phyloP scores from a whole-genome alignment of 768 basidiomycete species.

The Hypholoma fasciculare region DNA sequence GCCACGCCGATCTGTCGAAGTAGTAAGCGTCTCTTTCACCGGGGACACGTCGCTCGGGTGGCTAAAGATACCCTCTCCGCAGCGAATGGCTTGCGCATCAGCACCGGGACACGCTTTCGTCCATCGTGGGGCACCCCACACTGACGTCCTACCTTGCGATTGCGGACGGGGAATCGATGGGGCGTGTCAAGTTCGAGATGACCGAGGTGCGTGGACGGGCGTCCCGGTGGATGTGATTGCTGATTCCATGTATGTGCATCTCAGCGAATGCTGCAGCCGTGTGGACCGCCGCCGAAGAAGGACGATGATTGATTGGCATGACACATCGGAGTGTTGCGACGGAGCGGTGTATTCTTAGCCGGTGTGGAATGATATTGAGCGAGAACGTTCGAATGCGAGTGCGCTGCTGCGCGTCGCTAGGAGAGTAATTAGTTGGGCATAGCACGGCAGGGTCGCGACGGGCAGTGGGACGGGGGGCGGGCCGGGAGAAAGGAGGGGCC shows the following conservation, averaged over 20 bases:
- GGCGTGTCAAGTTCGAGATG: slow-evolving; percentile 90
- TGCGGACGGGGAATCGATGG: slow-evolving; percentile 93
- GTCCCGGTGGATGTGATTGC: slow-evolving; percentile 2
- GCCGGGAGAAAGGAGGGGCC: slow-evolving; percentile 13
- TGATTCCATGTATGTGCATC: slow-evolving; percentile 1
- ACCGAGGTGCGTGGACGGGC: slow-evolving; percentile 65
- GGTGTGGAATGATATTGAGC: not conserved
- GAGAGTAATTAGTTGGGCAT: not conserved
- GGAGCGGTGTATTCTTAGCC: not conserved
- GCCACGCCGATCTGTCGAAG: slow-evolving; percentile 96
- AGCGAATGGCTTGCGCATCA: slow-evolving; percentile 99
- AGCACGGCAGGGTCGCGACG: too few relatives aligned
- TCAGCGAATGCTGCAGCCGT: slow-evolving; percentile 93
- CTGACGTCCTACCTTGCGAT: slow-evolving; percentile 86
- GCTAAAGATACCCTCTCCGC: slow-evolving; percentile 3
- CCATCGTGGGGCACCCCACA: slow-evolving; percentile 90
- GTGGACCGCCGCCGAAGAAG: slow-evolving; percentile 88
- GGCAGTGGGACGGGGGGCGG: slow-evolving; percentile 6
- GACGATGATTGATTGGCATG: slow-evolving; percentile 63
- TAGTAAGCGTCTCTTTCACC: slow-evolving; percentile 55
- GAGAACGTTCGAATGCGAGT: not conserved
- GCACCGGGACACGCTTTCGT: slow-evolving; percentile 92
- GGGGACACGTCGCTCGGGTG: not conserved
- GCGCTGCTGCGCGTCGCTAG: not conserved
- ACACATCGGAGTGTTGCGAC: not conserved